Base-by-base conservation (phyloP, 2,329 filamentous ascomycete species). In the Fusarium bactridioides region DNA sequence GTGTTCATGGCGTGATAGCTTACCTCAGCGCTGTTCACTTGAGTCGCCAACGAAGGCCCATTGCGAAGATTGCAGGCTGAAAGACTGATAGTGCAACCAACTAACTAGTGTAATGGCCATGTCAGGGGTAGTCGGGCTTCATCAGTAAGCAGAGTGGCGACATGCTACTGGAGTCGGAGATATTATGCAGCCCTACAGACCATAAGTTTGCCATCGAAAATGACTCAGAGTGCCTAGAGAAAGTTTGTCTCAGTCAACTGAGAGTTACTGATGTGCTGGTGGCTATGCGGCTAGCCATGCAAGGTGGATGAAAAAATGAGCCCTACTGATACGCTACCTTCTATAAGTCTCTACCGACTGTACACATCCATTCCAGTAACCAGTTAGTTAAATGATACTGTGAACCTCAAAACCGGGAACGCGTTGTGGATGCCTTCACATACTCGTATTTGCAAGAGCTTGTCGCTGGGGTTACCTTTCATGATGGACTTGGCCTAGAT, bases 351-450 rank as follows among this genome's bases (percentile, higher is more conserved):
- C 25, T 13, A 29, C 18, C 13, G 10, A 18, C 5, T 29, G 10
- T 48, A 6, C 40, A 27, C 5, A 10, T 13, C 2, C 25, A 19
- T 4, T 45, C 5, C 11, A 45, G 18, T 10, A 9, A 7, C 7
- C 13, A 10, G 4, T 13, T 29, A 10, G 21, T 3, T 4, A n/a
- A n/a, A 15, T 2, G 16, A n/a, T 31, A 4, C 4, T n/a, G 25
- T 31, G 27, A 21, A 5, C 27, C 21, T n/a, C 27, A 1, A 9
- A 48, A 31, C 27, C 13, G 45, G 19, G 19, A 48, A 21, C 21
- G 13, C 4, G 25, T 48, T 21, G 45, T 4, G 7, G 19, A 31
- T 16, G 19, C 19, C 13, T 18, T 48, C 19, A n/a, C 45, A 48
- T 31, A 10, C 31, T 31, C 15, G 10, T 31, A 12, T 48, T 31